Evolutionary conservation across 441 rosid species (phyloP).

Genomic region (Pelargonium fulgidum): DNA sequence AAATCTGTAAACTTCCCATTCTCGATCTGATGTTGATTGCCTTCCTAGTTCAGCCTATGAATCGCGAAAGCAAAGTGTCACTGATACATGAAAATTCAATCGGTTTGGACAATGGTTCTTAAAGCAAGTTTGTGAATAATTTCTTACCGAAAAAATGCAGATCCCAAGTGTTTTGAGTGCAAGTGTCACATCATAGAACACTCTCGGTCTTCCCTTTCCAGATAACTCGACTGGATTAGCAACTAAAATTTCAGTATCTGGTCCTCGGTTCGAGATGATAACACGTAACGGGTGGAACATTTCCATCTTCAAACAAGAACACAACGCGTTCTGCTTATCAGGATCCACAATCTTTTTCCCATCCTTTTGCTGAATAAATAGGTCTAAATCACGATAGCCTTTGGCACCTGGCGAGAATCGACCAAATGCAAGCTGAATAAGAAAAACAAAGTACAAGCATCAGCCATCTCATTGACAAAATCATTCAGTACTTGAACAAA

Average conservation of each 20-base stretch:
- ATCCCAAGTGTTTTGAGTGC: conserved; percentile 64
- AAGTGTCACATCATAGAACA: conserved; percentile 69
- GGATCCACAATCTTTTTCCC: conserved; percentile 66
- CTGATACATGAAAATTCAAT: too few relatives aligned
- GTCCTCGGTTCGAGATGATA: conserved; percentile 62
- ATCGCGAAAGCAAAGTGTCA: conserved; percentile 6
- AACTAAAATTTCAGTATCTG: conserved; percentile 71
- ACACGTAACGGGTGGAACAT: conserved; percentile 82
- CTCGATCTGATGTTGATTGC: conserved; percentile 39
- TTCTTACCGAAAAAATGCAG: conserved; percentile 71
- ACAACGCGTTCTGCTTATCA: conserved; percentile 46
- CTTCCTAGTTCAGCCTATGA: conserved; percentile 71
- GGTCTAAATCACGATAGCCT: conserved; percentile 60
- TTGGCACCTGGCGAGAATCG: conserved; percentile 47
- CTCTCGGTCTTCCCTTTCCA: conserved; percentile 73
- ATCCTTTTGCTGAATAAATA: conserved; percentile 69
- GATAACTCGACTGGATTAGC: conserved; percentile 84
- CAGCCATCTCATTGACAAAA: background rate
- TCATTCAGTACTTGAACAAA: background rate
- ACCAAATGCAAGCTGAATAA: conserved; percentile 57
- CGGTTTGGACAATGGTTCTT: background rate
- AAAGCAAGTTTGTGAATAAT: background rate
- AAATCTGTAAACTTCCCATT: conserved; percentile 79
- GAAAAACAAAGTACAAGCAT: conserved; percentile 13
- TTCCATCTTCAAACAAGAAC: conserved; percentile 59